Evolutionary conservation across 2,329 filamentous ascomycete genomes (phyloP), one percentile per base, ranked within the genome.

Genomic region (Calonectria pseudoturangicola): DNA sequence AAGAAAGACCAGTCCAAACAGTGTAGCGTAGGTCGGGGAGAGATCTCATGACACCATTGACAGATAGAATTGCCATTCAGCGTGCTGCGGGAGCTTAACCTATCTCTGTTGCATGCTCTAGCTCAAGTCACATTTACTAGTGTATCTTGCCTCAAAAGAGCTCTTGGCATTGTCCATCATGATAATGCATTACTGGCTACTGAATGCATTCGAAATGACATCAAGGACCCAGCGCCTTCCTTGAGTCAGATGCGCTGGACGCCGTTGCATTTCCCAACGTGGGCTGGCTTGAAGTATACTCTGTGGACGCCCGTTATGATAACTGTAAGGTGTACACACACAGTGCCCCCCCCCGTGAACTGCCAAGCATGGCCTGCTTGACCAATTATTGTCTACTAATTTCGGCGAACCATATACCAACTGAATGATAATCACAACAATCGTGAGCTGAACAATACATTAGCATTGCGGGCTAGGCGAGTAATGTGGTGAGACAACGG

Each of bases 171-270:
- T 79, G 0, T 77, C 76, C 4, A 79, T 85, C 16, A 73, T 85
- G 3, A 70, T 84, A 2, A 76, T 84, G 16, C 80, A 84, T 3
- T 84, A 2, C 75, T 84, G 15, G 80, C 84, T 3, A 84, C 16
- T 85, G 82, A 83, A 27, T 84, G 25, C 82, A 85, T 82, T 10
- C 71, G 82, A 27, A 81, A 80, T 18, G 41, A 79, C 3, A 75
- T 85, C 66, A 79, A 73, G 18, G 83, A 85, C 69, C 79, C 82
- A 2, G 73, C 77, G 18, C 81, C 83, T 54, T 82, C 84, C 47
- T 71, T 84, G 12, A 82, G 83, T 6, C 77, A 82, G 2, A 78
- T 84, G 4, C 78, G 82, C 6, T 83, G 82, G 82, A 83, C 54
- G 81, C 79, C 8, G 47, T 75, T n/a, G 74, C 79, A 4, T 83